Evolutionary conservation across 2,329 filamentous ascomycete genomes (phyloP).

Genomic region (Fusarium hostae): DNA sequence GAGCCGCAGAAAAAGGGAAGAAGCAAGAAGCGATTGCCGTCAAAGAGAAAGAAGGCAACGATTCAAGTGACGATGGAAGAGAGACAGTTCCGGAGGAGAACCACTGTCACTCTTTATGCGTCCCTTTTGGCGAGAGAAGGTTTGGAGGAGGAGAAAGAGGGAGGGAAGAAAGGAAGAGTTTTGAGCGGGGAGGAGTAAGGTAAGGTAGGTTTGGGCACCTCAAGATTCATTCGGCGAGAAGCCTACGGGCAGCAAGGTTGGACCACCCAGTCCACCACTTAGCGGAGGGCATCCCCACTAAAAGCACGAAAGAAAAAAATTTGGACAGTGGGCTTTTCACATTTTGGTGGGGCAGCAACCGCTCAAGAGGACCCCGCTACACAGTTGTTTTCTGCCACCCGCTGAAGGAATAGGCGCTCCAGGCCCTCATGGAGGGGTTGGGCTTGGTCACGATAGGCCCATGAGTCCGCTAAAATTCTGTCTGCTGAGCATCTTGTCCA

Average conservation of each 20-base stretch:
- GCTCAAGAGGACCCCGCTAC: conserved; percentile 25
- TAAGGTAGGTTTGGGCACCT: conserved; percentile 20
- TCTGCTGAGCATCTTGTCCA: conserved; percentile 29
- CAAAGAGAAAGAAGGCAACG: conserved; percentile 38
- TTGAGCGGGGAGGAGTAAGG: conserved; percentile 45
- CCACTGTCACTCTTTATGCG: conserved; percentile 55
- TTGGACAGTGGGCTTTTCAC: conserved; percentile 34
- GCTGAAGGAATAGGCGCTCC: conserved; percentile 35
- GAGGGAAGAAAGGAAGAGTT: conserved; percentile 38
- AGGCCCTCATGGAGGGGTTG: conserved; percentile 31
- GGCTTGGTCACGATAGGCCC: conserved; percentile 34
- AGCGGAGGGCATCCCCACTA: conserved; percentile 14
- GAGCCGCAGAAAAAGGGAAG: conserved; percentile 41
- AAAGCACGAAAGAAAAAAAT: conserved; percentile 39
- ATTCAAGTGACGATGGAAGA: conserved; percentile 51
- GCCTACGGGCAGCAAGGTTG: conserved; percentile 24
- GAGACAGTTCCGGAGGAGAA: conserved; percentile 51
- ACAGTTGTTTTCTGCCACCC: conserved; percentile 7
- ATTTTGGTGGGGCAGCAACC: conserved; percentile 24
- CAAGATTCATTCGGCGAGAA: conserved; percentile 41
- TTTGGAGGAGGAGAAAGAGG: conserved; percentile 31
- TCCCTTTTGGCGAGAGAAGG: conserved; percentile 49
- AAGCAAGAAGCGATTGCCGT: conserved; percentile 46
- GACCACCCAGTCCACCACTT: conserved; percentile 29
- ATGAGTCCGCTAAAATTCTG: conserved; percentile 34